These are phyloP conservation scores for Pelargonium cotyledonis DNA, from an alignment of 441 rosid genomes.

Conservation along the genomic window DNA sequence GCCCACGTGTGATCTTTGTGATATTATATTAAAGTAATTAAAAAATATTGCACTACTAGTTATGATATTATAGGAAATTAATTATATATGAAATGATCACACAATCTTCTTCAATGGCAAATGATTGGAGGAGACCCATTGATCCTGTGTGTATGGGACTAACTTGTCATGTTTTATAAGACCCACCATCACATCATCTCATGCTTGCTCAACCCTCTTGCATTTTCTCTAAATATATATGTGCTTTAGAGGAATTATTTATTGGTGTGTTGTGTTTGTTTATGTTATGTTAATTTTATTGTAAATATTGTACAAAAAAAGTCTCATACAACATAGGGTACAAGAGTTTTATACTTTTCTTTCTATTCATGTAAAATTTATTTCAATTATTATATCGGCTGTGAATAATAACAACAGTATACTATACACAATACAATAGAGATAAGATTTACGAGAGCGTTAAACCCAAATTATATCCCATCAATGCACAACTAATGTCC, in stretches of 20 bases:
- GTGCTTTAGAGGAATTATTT: too few relatives aligned
- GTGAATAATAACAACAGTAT: too few relatives aligned
- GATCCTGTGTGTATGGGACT: background rate
- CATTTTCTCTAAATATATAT: background rate
- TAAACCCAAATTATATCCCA: background rate
- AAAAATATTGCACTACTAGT: background rate
- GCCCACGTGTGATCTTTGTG: slow-evolving; percentile 6
- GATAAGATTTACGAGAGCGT: too few relatives aligned
- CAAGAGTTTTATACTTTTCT: too few relatives aligned
- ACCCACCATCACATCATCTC: background rate
- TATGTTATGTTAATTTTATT: too few relatives aligned
- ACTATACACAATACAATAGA: too few relatives aligned
- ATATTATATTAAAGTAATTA: background rate
- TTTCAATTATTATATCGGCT: too few relatives aligned
- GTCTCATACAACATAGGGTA: too few relatives aligned
- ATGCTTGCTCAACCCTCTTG: background rate
- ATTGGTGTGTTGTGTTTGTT: too few relatives aligned
- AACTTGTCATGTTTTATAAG: background rate
- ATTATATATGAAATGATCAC: background rate
- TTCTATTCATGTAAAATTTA: too few relatives aligned
- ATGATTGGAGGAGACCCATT: background rate
- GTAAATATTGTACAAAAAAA: too few relatives aligned
- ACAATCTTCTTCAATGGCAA: background rate
- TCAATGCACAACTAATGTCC: background rate
- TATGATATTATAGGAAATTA: background rate